phyloP scores from a whole-genome alignment of 768 basidiomycete genomes.

The Psilocybe sp. region DNA sequence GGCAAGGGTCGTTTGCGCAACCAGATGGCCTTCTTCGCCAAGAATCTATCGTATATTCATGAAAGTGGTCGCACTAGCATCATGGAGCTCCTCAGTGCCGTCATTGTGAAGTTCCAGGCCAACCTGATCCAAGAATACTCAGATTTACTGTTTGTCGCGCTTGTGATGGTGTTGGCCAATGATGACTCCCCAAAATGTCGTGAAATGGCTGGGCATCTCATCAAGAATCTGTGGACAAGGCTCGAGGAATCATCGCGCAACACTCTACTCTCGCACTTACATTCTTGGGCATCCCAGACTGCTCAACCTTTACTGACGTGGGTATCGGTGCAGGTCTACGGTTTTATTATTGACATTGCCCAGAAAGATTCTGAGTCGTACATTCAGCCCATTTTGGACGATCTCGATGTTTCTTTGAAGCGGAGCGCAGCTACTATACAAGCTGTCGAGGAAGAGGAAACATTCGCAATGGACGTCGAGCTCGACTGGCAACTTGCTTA shows the following conservation, averaged over 20 bases:
- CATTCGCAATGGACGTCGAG: constrained; percentile 46
- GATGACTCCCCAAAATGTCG: constrained; percentile 89
- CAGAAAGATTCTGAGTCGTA: constrained; percentile 44
- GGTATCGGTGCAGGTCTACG: constrained; percentile 81
- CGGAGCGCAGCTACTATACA: constrained; percentile 39
- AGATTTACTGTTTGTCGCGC: constrained; percentile 85
- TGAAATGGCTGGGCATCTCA: constrained; percentile 80
- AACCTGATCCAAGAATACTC: constrained; percentile 74
- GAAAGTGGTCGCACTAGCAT: constrained; percentile 93
- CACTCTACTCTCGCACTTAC: constrained; percentile 65
- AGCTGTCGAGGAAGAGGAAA: constrained; percentile 41
- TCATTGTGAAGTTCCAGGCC: constrained; percentile 81
- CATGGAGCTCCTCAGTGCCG: constrained; percentile 84
- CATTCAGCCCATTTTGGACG: constrained; percentile 49
- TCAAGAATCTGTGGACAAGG: constrained; percentile 72
- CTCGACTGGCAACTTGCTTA: constrained; percentile 83
- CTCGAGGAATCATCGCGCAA: constrained; percentile 58
- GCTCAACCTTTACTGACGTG: constrained; percentile 60
- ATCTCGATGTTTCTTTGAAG: constrained; percentile 48
- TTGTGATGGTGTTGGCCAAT: constrained; percentile 92
- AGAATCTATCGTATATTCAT: constrained; percentile 86
- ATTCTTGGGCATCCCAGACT: constrained; percentile 72
- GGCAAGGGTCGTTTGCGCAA: constrained; percentile 86
- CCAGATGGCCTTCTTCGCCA: constrained; percentile 88
- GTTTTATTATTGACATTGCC: constrained; percentile 72